A percentile compares a stretch with the other conserved stretches of the same genome.
Conservation (phyloP, 495 filamentous ascomycete genomes). For the Hypoxylon fragiforme region DNA sequence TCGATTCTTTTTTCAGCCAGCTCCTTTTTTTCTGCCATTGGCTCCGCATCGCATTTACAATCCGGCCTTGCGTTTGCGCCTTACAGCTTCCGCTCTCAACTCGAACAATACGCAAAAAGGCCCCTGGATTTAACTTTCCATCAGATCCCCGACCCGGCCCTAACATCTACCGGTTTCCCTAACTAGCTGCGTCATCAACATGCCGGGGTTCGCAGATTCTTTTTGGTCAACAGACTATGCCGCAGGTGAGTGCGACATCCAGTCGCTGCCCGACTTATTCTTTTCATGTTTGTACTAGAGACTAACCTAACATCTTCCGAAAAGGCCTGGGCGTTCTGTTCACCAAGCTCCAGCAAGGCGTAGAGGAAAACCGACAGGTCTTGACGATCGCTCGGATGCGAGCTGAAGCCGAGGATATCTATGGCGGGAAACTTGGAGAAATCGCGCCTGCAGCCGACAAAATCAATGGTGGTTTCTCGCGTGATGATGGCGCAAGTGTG, state of each 20-base stretch:
- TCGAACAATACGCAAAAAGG: neutral
- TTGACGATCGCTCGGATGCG: conserved; percentile 89
- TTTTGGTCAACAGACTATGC: conserved; percentile 97
- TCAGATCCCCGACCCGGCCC: neutral
- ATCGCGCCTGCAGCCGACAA: conserved; percentile 84
- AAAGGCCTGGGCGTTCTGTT: conserved; percentile 92
- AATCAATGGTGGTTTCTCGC: conserved; percentile 79
- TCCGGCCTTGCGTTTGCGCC: conserved; percentile 10
- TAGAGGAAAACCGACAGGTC: conserved; percentile 92
- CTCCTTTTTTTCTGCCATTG: conserved; percentile 5
- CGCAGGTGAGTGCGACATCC: conserved; percentile 61
- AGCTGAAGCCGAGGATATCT: conserved; percentile 92
- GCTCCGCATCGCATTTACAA: conserved; percentile 21
- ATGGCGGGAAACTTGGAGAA: conserved; percentile 77
- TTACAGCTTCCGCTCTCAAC: neutral
- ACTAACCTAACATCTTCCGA: conserved; percentile 17
- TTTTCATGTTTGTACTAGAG: neutral
- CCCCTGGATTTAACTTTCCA: conserved; percentile 5
- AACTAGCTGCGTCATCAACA: conserved; percentile 44
- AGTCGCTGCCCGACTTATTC: conserved; percentile 2
- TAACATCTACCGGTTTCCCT: conserved; percentile 3
- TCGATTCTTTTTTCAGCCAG: conserved; percentile 14
- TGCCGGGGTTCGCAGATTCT: conserved; percentile 89
- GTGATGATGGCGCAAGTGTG: conserved; percentile 95
- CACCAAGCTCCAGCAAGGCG: conserved; percentile 93